Conservation (phyloP, 495 filamentous ascomycete species). For the Neurospora sp. region DNA sequence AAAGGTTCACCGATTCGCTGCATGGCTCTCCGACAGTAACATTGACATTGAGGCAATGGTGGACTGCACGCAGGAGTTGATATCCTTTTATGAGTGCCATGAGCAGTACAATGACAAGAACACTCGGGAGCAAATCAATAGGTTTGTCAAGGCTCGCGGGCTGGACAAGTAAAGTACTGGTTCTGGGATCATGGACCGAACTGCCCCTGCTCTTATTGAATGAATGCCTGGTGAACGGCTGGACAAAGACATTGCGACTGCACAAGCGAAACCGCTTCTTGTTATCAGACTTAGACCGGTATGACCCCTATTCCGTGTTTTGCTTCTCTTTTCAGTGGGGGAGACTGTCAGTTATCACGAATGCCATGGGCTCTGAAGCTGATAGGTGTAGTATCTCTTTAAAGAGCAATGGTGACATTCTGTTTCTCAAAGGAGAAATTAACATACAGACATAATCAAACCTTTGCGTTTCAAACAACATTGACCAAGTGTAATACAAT, state of each 20-base stretch:
- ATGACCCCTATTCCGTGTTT: not conserved
- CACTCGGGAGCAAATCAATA: slow-evolving; percentile 53
- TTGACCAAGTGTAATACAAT: not conserved
- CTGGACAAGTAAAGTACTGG: slow-evolving; percentile 50
- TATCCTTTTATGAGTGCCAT: slow-evolving; percentile 88
- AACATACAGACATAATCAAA: not conserved
- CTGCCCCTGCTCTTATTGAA: not conserved
- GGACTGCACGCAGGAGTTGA: slow-evolving; percentile 89
- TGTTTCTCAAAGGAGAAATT: not conserved
- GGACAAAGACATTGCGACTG: not conserved
- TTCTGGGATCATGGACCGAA: not conserved
- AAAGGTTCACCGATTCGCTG: slow-evolving; percentile 64
- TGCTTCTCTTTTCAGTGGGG: not conserved
- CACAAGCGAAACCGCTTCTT: not conserved
- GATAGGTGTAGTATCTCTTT: not conserved
- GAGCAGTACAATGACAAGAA: slow-evolving; percentile 81
- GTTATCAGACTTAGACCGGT: not conserved
- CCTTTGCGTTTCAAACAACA: not conserved
- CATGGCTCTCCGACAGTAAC: slow-evolving; percentile 86
- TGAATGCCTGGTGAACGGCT: not conserved
- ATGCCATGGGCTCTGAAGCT: not conserved
- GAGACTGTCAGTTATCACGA: not conserved
- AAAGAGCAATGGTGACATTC: not conserved
- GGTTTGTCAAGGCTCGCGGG: slow-evolving; percentile 77
- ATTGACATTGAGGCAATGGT: slow-evolving; percentile 88